Evolutionary conservation across 495 filamentous ascomycete species (phyloP), one percentile per base, ranked within the genome.

Genomic region (Xylaria flabelliformis): DNA sequence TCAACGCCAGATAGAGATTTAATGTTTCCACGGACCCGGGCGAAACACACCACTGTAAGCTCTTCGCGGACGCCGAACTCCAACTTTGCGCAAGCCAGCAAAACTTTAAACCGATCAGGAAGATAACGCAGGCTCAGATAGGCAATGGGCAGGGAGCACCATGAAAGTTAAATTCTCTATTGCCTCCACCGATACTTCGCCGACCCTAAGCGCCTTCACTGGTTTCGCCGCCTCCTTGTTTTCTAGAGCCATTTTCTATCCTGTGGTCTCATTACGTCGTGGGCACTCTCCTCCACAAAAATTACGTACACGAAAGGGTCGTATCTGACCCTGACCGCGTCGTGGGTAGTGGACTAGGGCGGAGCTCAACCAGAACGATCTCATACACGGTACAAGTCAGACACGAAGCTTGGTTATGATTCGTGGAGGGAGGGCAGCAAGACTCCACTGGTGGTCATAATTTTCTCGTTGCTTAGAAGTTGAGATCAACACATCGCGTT

Each of bases 221-320:
- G 24, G 17, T 62, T 61, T 55, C 55, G 34, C 65, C 50, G 65
- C 67, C 53, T 69, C 39, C 67, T 34, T 44, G 67, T 62, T 69
- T 59, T 61, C 56, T 32, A 62, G 67, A 34, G 48, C 13, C 65
- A 42, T 53, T 51, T 46, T 29, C n/a, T 6, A 19, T 46, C 53
- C 13, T 21, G 67, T 50, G 53, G 55, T 29, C 56, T 69, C 42
- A 69, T 69, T 61, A 69, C 55, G 55, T 51, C 64, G 64, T 53
- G 64, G 58, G 32, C 15, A 39, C 42, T 69, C 39, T 36, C 53
- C 64, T 46, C 39, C 65, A 51, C 50, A 67, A 44, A 26, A 36
- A 67, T 67, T 67, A 67, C 65, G 65, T 67, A 67, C 50, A 39
- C 34, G 64, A 67, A 67, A 67, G 50, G 13, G 15, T 29, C 48